A percentile compares a stretch with the other conserved stretches of the same genome.
Conservation (phyloP, 73 alveolate species). For the Paramecium primaurelia region DNA sequence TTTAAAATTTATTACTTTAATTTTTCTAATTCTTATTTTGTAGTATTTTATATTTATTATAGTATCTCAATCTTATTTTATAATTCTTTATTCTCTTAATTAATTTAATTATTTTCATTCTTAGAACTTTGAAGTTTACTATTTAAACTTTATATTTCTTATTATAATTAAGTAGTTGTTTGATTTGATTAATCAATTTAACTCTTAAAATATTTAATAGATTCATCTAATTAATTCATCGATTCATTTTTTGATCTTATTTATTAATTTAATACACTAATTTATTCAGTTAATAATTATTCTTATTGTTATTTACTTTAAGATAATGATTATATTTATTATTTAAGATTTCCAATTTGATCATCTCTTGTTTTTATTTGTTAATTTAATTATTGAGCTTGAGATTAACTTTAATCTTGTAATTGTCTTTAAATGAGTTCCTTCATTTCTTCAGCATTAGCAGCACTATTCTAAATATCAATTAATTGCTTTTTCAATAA, state of each 20-base stretch:
- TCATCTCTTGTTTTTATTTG: not conserved
- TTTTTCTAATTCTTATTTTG: not conserved
- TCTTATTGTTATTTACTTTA: not conserved
- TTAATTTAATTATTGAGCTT: not conserved
- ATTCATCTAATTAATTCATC: not conserved
- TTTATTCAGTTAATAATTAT: not conserved
- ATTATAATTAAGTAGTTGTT: not conserved
- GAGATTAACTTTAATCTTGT: not conserved
- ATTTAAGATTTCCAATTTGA: not conserved
- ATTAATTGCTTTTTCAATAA: not conserved
- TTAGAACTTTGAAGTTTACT: not conserved
- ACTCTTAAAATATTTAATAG: not conserved
- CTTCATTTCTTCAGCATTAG: not conserved
- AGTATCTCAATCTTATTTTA: not conserved
- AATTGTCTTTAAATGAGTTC: not conserved
- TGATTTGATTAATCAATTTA: not conserved
- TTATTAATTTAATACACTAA: not conserved
- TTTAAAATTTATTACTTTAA: not conserved
- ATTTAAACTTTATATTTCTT: not conserved
- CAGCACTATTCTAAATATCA: not conserved
- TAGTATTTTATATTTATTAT: not conserved
- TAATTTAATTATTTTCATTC: not conserved
- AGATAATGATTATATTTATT: not conserved
- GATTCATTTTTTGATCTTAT: not conserved
- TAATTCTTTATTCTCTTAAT: not conserved